phyloP scores from a whole-genome alignment of 805 yeast genomes.

The Nakazawaea ernobii region DNA sequence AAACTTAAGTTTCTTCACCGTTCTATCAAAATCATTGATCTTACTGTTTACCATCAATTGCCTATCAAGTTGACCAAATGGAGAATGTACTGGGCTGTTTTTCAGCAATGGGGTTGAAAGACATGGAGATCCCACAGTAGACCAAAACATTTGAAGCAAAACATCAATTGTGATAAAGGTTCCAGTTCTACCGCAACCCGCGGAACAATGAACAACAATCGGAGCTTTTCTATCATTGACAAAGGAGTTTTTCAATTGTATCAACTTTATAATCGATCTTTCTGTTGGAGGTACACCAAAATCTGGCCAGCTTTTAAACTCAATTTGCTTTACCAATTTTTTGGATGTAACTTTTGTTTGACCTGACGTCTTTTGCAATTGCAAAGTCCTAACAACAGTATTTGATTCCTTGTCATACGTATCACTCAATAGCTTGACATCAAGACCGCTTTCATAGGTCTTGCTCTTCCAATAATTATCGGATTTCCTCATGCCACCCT shows the following conservation, averaged over 20 bases:
- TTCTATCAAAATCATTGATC: not conserved
- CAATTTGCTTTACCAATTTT: slow-evolving; percentile 30
- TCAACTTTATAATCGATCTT: slow-evolving; percentile 27
- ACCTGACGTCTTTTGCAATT: slow-evolving; percentile 10
- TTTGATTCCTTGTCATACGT: slow-evolving; percentile 9
- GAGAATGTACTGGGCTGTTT: slow-evolving; percentile 1
- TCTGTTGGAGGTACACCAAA: slow-evolving; percentile 35
- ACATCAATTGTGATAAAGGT: slow-evolving; percentile 43
- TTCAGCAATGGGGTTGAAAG: not conserved
- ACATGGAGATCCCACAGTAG: not conserved
- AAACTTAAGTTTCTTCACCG: slow-evolving; percentile 7
- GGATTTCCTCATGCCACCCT: slow-evolving; percentile 17
- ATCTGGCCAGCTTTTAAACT: slow-evolving; percentile 41
- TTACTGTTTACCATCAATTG: not conserved
- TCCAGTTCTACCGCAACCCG: slow-evolving; percentile 58
- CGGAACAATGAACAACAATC: slow-evolving; percentile 47
- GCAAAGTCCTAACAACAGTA: slow-evolving; percentile 13
- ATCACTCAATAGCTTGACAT: slow-evolving; percentile 2
- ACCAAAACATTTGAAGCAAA: slow-evolving; percentile 20
- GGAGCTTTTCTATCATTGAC: slow-evolving; percentile 14
- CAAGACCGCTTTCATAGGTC: slow-evolving; percentile 12
- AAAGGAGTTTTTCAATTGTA: slow-evolving; percentile 24
- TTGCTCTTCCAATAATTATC: slow-evolving; percentile 17
- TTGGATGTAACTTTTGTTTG: not conserved
- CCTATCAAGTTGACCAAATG: slow-evolving; percentile 7